Base-by-base conservation (phyloP, 495 filamentous ascomycete species). In the Aspergillus diversus region DNA sequence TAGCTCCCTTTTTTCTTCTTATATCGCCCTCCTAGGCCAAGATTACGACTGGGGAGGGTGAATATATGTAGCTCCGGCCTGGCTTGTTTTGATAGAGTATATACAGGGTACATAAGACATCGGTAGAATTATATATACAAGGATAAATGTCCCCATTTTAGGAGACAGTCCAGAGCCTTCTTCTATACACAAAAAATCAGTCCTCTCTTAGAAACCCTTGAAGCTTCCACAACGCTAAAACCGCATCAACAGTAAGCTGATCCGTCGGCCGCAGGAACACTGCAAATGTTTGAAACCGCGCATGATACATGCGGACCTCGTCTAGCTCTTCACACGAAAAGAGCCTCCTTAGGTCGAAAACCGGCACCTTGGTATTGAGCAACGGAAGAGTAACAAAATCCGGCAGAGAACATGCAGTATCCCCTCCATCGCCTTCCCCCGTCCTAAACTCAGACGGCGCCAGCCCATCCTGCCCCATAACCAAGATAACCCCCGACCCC, bases 171-270 rank as follows among this genome's bases (percentile, higher is more conserved):
- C 47, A 27, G 11, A 11, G 3, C 39, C 48, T 50, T 21, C 13
- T 16, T 16, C 16, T 34, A 34, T 13, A 34, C 27, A 33, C 46
- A 5, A 49, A 34, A 48, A 11, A 51, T 4, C 39, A 50, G n/a
- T 72, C 71, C 46, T 64, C 58, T 32, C 63, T 64, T 6, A 89
- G 34, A 63, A 84, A 91, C 0, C 83, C 86, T 64, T 91, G 84
- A 15, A 93, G 67, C 66, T 85, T 88, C 90, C 90, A 92, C 47
- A 94, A 65, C 47, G 77, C 69, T 64, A 85, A 52, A 71, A 92
- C 80, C 47, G 86, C 63, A 7, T 81, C 67, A 7, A 83, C 57
- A 2, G 83, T 87, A 8, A 63, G 46, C 17, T 57, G 49, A 6
- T 73, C 72, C 21, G 71, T 65, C 3, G 79, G 74, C 47, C 72